Conservation (phyloP, 192 early-diverging fungal species). For the Linnemannia zychae region DNA sequence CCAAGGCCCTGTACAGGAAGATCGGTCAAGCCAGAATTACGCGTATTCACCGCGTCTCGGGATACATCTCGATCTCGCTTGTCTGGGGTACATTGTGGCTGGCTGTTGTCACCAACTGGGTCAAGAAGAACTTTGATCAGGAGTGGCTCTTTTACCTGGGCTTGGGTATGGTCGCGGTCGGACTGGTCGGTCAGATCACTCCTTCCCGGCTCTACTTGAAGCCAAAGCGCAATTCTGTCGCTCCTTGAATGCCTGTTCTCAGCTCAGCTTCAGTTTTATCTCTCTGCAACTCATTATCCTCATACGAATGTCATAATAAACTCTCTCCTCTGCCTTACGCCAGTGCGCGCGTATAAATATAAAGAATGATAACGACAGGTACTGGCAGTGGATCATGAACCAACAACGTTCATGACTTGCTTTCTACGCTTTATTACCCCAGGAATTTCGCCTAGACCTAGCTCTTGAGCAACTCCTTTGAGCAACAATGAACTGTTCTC, state of each 20-base stretch:
- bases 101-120: slow-evolving; percentile 39
- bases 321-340: not conserved
- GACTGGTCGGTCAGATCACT: slow-evolving; percentile 38
- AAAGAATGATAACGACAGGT: not conserved
- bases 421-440: slow-evolving; percentile 21
- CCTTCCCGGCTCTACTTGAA: slow-evolving; percentile 24
- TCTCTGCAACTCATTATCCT: not conserved
- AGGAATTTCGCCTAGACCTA: slow-evolving; percentile 32
- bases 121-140: slow-evolving; percentile 47
- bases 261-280: not conserved
- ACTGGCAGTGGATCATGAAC: slow-evolving; percentile 23
- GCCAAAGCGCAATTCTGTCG: not conserved
- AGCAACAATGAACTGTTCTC: slow-evolving; percentile 54
- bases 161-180: slow-evolving; percentile 43
- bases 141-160: slow-evolving; percentile 41
- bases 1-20: slow-evolving; percentile 11
- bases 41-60: slow-evolving; percentile 40
- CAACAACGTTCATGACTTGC: slow-evolving; percentile 34
- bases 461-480: slow-evolving; percentile 26
- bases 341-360: not conserved
- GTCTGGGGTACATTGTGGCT: slow-evolving; percentile 44
- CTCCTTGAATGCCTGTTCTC: not conserved
- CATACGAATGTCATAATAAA: not conserved
- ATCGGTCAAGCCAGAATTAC: slow-evolving; percentile 34
- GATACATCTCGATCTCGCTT: slow-evolving; percentile 41